phyloP scores from a whole-genome alignment of 2,329 filamentous ascomycete species.

The Gyromitra esculenta region DNA sequence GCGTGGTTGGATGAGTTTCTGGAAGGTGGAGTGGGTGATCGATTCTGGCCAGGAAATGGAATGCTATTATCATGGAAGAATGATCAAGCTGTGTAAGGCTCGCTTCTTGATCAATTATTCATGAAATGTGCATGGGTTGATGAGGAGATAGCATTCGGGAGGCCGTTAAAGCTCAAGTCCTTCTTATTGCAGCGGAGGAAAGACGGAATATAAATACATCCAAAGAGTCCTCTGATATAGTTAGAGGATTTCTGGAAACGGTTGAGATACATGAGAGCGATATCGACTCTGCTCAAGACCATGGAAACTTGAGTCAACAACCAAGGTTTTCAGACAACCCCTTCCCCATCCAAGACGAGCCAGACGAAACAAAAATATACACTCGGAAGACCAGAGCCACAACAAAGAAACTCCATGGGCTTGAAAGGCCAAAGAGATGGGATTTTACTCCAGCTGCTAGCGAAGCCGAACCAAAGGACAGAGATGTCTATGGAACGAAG shows the following conservation, averaged over 20 bases:
- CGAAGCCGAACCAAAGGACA: not conserved
- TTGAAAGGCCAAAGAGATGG: not conserved
- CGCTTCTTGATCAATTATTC: not conserved
- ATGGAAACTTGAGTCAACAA: not conserved
- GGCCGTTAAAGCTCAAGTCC: slow-evolving; percentile 4
- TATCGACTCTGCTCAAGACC: not conserved
- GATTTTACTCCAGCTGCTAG: not conserved
- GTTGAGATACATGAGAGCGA: not conserved
- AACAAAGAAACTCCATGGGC: not conserved
- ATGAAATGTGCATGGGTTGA: not conserved
- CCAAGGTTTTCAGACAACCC: not conserved
- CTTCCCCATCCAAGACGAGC: not conserved
- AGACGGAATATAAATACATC: not conserved
- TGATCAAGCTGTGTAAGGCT: not conserved
- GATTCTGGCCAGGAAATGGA: slow-evolving; percentile 9
- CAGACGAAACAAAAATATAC: not conserved
- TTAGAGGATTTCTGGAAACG: not conserved
- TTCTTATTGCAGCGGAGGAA: not conserved
- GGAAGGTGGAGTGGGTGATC: not conserved
- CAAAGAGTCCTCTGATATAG: not conserved
- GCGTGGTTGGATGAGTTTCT: slow-evolving; percentile 10
- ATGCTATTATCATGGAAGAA: not conserved
- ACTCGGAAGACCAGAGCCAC: slow-evolving; percentile 1
- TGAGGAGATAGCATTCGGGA: not conserved
- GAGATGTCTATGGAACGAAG: not conserved